phyloP scores from a whole-genome alignment of 2,329 filamentous ascomycete species.

The Aspergillus pseudoglaucus region DNA sequence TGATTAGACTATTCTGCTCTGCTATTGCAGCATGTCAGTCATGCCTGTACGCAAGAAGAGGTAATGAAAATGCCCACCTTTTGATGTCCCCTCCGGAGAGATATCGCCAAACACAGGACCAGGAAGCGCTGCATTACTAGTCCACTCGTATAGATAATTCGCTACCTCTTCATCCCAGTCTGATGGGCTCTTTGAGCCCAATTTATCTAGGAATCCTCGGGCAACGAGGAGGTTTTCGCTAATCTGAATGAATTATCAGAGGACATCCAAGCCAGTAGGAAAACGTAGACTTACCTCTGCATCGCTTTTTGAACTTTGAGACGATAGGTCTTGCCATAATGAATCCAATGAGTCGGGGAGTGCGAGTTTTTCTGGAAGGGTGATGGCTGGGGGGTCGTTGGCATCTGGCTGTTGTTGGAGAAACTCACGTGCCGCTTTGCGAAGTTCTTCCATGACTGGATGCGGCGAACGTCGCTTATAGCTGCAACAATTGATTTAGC shows the following conservation, averaged over 20 bases:
- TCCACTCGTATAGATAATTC: conserved; percentile 28
- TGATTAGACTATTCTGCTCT: conserved; percentile 17
- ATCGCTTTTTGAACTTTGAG: conserved; percentile 12
- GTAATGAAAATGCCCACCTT: conserved; percentile 7
- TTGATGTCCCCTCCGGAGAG: conserved; percentile 17
- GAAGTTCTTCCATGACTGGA: conserved; percentile 23
- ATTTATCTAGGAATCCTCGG: conserved; percentile 16
- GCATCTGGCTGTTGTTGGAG: conserved; percentile 11
- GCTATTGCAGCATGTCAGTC: conserved; percentile 3
- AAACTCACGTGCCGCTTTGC: conserved; percentile 19
- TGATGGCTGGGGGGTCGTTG: conserved; percentile 4
- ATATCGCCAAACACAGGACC: conserved; percentile 23
- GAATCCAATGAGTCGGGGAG: conserved; percentile 12
- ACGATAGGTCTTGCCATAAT: conserved; percentile 27
- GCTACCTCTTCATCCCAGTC: conserved; percentile 18
- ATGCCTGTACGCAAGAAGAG: not conserved
- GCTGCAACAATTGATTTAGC: not conserved
- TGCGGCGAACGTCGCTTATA: not conserved
- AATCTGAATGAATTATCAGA: conserved; percentile 14
- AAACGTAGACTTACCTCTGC: conserved; percentile 15
- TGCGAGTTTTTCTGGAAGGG: conserved; percentile 2
- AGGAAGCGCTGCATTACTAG: conserved; percentile 24
- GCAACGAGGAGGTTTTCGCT: conserved; percentile 27
- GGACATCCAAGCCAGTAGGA: not conserved
- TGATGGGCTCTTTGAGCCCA: conserved; percentile 11